phyloP scores from a whole-genome alignment of 352 stramenopile species.

The Aphanomyces astaci region DNA sequence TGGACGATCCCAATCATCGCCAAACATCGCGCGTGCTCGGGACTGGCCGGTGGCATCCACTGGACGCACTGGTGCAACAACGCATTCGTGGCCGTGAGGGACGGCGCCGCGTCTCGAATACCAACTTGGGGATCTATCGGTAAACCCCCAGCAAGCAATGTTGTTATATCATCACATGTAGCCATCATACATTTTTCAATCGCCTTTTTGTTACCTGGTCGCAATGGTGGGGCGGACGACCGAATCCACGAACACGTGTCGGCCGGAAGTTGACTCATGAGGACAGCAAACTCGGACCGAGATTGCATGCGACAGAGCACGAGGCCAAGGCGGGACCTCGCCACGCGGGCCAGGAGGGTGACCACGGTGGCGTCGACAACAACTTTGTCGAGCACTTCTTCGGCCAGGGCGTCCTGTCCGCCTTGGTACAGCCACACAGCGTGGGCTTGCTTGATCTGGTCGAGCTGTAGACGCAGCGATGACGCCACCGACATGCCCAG shows the following conservation, averaged over 20 bases:
- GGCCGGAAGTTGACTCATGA: slow-evolving; percentile 77
- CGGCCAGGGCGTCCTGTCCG: slow-evolving; percentile 55
- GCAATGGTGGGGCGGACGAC: slow-evolving; percentile 7
- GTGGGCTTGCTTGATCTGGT: slow-evolving; percentile 70
- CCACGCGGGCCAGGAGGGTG: slow-evolving; percentile 51
- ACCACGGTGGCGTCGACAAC: slow-evolving; percentile 54
- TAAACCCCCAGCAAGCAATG: too few species aligned
- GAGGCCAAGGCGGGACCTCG: slow-evolving; percentile 54
- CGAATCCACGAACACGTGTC: slow-evolving; percentile 72
- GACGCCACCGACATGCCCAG: slow-evolving; percentile 58
- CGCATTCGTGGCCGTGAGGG: slow-evolving; percentile 66
- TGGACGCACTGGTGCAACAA: slow-evolving; percentile 59
- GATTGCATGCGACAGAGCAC: slow-evolving; percentile 72
- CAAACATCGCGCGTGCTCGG: slow-evolving; percentile 57
- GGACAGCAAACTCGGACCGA: slow-evolving; percentile 56
- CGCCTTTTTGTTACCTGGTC: neutral
- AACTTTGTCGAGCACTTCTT: slow-evolving; percentile 69
- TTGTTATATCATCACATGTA: too few species aligned
- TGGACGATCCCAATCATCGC: slow-evolving; percentile 71
- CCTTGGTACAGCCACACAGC: slow-evolving; percentile 75
- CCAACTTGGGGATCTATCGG: slow-evolving; percentile 57
- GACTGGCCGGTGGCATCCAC: slow-evolving; percentile 34
- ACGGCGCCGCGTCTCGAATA: slow-evolving; percentile 57
- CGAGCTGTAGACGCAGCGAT: slow-evolving; percentile 62
- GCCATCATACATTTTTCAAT: slow-evolving; percentile 31